Conservation (phyloP, 1,139 yeast species). For the Kodamaea anthophila region DNA sequence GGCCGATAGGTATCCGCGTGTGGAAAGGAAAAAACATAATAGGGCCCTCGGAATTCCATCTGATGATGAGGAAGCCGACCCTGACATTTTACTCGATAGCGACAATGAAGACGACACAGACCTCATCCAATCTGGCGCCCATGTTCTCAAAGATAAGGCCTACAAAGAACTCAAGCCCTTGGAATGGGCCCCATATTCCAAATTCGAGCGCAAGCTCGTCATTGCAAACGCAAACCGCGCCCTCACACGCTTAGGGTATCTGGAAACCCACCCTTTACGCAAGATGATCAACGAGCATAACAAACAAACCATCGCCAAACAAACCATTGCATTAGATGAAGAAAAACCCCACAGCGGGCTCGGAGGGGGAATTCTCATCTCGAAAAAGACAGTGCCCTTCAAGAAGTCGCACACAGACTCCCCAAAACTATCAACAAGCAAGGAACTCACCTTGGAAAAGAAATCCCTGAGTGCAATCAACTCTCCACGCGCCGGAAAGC, state of each 20-base stretch:
- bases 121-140: constrained; percentile 7
- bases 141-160: constrained; percentile 35
- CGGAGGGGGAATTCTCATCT: constrained; percentile 19
- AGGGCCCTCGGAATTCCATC: constrained; percentile 4
- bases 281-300: constrained; percentile 25
- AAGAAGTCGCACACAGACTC: constrained; percentile 18
- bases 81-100: constrained; percentile 10
- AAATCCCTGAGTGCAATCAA: constrained; percentile 5
- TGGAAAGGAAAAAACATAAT: constrained; percentile 11
- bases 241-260: constrained; percentile 38
- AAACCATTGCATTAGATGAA: constrained; percentile 5
- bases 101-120: constrained; percentile 7
- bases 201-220: constrained; percentile 28
- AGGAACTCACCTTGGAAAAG: constrained; percentile 4
- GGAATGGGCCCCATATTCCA: constrained; percentile 30
- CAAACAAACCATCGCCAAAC: constrained; percentile 5
- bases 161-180: constrained; percentile 40
- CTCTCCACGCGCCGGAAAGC: constrained; percentile 8
- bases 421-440: constrained; percentile 12
- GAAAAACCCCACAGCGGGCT: constrained; percentile 12
- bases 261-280: constrained; percentile 41
- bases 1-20: constrained; percentile 29
- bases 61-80: constrained; percentile 10
- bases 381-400: constrained; percentile 11
- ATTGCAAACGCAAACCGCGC: constrained; percentile 33